These are phyloP conservation scores for Aphanomyces euteiches DNA, from an alignment of 352 stramenopile species.

Conservation along the genomic window DNA sequence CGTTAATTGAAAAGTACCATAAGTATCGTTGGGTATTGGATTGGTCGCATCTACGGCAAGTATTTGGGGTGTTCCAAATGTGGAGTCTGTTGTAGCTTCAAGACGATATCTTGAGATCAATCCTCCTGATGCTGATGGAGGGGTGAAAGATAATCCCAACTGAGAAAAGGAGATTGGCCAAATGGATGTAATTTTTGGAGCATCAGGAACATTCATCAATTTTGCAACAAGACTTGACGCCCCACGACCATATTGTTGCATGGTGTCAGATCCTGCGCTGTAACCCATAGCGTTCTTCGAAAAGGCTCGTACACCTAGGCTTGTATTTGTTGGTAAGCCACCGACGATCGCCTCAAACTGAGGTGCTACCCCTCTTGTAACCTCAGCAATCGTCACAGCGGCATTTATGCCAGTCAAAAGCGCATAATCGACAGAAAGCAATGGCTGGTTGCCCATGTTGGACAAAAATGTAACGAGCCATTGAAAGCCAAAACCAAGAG, in stretches of 20 bases:
- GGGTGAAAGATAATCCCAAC: constrained; percentile 35
- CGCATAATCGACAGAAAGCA: constrained; percentile 42
- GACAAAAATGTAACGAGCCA: constrained; percentile 70
- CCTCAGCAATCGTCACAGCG: constrained; percentile 45
- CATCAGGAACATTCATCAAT: constrained; percentile 38
- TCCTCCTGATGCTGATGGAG: constrained; percentile 33
- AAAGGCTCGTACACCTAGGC: constrained; percentile 67
- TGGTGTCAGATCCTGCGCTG: constrained; percentile 47
- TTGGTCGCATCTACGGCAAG: constrained; percentile 56
- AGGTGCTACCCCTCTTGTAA: constrained; percentile 53
- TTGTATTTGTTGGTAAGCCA: constrained; percentile 39
- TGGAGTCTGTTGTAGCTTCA: constrained; percentile 50
- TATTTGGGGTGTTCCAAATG: constrained; percentile 46
- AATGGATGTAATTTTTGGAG: constrained; percentile 40
- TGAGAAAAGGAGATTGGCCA: constrained; percentile 61
- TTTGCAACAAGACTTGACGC: constrained; percentile 47
- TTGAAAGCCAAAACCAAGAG: constrained; percentile 43
- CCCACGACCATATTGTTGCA: constrained; percentile 59
- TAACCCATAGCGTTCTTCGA: constrained; percentile 68
- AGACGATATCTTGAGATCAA: constrained; percentile 51
- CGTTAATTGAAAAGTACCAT: constrained; percentile 60
- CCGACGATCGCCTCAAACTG: constrained; percentile 62
- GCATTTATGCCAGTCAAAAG: constrained; percentile 49
- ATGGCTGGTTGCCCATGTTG: constrained; percentile 60
- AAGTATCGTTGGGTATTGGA: constrained; percentile 47